These are phyloP conservation scores for Hymenoscyphus scutula DNA, from an alignment of 2,329 filamentous ascomycete species.

Conservation along the genomic window DNA sequence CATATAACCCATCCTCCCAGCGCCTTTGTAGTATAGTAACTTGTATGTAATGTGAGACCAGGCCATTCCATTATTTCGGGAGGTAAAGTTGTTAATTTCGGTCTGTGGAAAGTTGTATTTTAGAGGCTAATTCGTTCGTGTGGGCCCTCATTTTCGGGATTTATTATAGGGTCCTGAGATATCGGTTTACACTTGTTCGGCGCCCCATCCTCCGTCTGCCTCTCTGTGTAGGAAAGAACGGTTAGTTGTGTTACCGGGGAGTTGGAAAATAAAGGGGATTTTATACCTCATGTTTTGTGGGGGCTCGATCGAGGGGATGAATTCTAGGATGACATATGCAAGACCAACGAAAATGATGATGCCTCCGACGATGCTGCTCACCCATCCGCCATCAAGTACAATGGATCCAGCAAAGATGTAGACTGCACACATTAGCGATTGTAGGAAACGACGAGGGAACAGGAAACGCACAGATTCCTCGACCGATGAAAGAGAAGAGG, in stretches of 20 bases:
- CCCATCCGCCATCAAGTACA: slow-evolving; percentile 64
- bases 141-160: not conserved
- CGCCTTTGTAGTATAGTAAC: slow-evolving; percentile 6
- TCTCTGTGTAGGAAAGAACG: slow-evolving; percentile 13
- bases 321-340: slow-evolving; percentile 72
- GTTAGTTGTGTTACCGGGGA: not conserved
- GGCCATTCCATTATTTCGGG: not conserved
- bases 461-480: slow-evolving; percentile 77
- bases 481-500: slow-evolving; percentile 95
- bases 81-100: not conserved
- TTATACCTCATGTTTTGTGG: slow-evolving; percentile 52
- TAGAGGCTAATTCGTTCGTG: not conserved
- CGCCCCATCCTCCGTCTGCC: slow-evolving; percentile 29
- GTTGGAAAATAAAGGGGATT: not conserved
- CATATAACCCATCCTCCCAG: not conserved
- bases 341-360: slow-evolving; percentile 77
- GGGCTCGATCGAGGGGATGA: slow-evolving; percentile 71
- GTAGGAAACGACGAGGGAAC: not conserved
- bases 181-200: slow-evolving; percentile 26
- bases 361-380: slow-evolving; percentile 73
- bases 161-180: not conserved
- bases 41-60: not conserved
- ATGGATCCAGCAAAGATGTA: slow-evolving; percentile 94
- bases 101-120: not conserved
- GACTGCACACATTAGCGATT: slow-evolving; percentile 53